These are phyloP conservation scores for Rhinocladiella mackenziei DNA, from an alignment of 2,329 filamentous ascomycete genomes.

Conservation along the genomic window DNA sequence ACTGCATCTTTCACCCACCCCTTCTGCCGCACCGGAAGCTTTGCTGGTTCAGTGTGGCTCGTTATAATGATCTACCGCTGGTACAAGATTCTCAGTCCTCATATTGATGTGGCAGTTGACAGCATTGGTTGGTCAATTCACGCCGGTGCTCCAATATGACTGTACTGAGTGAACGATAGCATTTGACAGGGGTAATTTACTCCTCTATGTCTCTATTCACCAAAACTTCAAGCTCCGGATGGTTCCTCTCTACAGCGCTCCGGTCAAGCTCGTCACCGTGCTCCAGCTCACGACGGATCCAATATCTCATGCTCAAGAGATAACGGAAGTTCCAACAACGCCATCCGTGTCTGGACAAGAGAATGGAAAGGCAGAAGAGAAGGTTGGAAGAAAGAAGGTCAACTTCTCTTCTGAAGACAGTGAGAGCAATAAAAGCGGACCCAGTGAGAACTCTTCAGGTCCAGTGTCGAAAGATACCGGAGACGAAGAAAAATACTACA, in stretches of 20 bases:
- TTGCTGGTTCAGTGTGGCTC: constrained; percentile 60
- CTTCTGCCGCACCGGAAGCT: constrained; percentile 64
- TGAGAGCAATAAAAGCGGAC: not conserved
- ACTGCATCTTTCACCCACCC: constrained; percentile 73
- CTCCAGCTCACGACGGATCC: constrained; percentile 57
- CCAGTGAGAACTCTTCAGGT: constrained; percentile 1
- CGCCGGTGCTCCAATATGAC: not conserved
- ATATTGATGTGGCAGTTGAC: constrained; percentile 64
- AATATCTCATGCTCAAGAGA: constrained; percentile 41
- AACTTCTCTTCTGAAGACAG: not conserved
- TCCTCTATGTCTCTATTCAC: constrained; percentile 69
- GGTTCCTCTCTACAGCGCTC: constrained; percentile 68
- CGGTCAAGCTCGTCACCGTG: constrained; percentile 65
- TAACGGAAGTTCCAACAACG: constrained; percentile 28
- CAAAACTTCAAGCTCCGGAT: constrained; percentile 77
- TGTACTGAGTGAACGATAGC: constrained; percentile 43
- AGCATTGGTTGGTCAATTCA: constrained; percentile 51
- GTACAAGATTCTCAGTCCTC: constrained; percentile 79
- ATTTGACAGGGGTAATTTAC: constrained; percentile 61
- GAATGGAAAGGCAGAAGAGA: not conserved
- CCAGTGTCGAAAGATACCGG: not conserved
- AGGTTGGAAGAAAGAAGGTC: constrained; percentile 1
- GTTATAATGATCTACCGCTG: constrained; percentile 70
- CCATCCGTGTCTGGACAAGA: constrained; percentile 9
- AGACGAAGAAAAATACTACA: constrained; percentile 55